A percentile compares a stretch with the other conserved stretches of the same genome.
These are phyloP conservation scores for Venturia oleaginea DNA, from an alignment of 2,329 filamentous ascomycete genomes.

Conservation along the genomic window DNA sequence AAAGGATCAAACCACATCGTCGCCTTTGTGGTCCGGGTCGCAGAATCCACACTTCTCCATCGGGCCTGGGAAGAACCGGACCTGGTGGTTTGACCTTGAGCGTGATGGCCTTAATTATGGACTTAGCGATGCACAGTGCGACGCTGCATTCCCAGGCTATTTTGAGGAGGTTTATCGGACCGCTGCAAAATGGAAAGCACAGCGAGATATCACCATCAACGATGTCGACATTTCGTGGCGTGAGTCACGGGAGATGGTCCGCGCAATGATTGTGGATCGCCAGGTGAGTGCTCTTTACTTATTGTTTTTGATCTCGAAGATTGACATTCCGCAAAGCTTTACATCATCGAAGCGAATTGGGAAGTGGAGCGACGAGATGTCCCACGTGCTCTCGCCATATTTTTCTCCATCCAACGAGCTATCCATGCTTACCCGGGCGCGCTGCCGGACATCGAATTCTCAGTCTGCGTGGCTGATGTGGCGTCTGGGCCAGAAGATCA, in stretches of 20 bases:
- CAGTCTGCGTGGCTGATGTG: constrained; percentile 35
- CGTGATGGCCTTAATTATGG: constrained; percentile 20
- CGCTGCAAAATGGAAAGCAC: constrained; percentile 15
- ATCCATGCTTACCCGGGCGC: constrained; percentile 40
- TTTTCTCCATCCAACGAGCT: constrained; percentile 46
- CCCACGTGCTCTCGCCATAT: constrained; percentile 33
- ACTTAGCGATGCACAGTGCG: constrained; percentile 18
- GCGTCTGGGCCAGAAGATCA: constrained; percentile 11
- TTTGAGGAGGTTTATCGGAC: constrained; percentile 22
- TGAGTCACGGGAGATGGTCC: constrained; percentile 14
- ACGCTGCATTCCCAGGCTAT: constrained; percentile 19
- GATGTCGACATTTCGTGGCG: constrained; percentile 12
- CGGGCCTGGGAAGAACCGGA: background rate
- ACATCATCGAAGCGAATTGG: constrained; percentile 23
- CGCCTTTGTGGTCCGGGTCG: background rate
- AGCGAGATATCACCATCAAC: constrained; percentile 13
- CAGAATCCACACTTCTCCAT: background rate
- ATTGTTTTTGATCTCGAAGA: background rate
- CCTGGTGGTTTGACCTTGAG: constrained; percentile 11
- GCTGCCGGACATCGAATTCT: constrained; percentile 44
- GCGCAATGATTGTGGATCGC: constrained; percentile 24
- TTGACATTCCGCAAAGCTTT: constrained; percentile 20
- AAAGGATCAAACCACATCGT: background rate
- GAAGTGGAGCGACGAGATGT: constrained; percentile 18
- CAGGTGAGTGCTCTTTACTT: constrained; percentile 17